A percentile compares a stretch with the other conserved stretches of the same genome.
phyloP scores from a whole-genome alignment of 129 eudicot species.

The Calendula officinalis region DNA sequence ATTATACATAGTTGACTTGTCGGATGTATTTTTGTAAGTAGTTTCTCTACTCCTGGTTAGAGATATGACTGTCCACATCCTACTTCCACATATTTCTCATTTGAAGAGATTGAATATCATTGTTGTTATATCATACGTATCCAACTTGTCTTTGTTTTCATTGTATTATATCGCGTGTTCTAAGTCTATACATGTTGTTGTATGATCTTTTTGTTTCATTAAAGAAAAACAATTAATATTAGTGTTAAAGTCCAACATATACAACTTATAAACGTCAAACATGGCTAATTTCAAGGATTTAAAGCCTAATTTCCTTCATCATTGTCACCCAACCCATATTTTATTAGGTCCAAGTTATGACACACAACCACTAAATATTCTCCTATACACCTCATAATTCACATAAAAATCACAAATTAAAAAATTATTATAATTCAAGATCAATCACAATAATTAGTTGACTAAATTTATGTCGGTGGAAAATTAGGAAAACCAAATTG shows the following conservation, averaged over 20 bases:
- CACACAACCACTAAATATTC: constrained; percentile 9
- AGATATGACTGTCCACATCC: too few relatives aligned
- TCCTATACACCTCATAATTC: not conserved
- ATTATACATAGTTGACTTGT: too few relatives aligned
- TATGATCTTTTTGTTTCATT: not conserved
- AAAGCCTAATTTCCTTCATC: constrained; percentile 9
- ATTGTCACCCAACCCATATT: constrained; percentile 11
- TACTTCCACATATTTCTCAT: too few relatives aligned
- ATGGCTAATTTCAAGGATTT: constrained; percentile 15
- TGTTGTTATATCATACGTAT: not conserved
- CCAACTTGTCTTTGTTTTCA: constrained; percentile 1
- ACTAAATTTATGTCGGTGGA: too few relatives aligned
- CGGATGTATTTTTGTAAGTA: too few relatives aligned
- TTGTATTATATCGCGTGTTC: not conserved
- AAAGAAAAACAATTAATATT: not conserved
- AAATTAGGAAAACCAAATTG: not conserved
- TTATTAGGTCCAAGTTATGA: too few relatives aligned
- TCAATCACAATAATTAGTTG: too few relatives aligned
- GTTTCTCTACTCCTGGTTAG: too few relatives aligned
- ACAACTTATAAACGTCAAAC: constrained; percentile 17
- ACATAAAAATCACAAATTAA: not conserved
- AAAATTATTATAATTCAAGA: not conserved
- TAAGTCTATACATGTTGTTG: not conserved
- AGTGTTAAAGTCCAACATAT: constrained; percentile 27
- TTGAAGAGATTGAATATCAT: too few relatives aligned